Conservation (phyloP, 306 rosid genomes). For the Datisca glomerata region DNA sequence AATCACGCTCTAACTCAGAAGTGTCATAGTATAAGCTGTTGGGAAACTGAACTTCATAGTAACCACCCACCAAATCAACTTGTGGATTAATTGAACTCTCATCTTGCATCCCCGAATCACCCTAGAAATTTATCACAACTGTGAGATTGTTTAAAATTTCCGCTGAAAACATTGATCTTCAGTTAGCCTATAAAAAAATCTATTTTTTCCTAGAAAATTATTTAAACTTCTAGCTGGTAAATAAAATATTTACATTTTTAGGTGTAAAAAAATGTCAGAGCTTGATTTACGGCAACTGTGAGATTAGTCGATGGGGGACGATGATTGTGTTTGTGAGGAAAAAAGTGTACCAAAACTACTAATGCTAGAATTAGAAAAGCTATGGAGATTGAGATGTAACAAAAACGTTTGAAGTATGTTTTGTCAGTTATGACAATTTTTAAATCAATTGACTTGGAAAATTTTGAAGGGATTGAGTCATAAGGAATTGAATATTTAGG, state of each 20-base stretch:
- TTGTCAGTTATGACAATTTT: slow-evolving; percentile 41
- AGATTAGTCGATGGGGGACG: slow-evolving; percentile 32
- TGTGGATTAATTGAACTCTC: slow-evolving; percentile 23
- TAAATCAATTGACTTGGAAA: slow-evolving; percentile 40
- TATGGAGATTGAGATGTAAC: slow-evolving; percentile 20
- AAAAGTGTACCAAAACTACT: slow-evolving; percentile 25
- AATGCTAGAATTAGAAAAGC: slow-evolving; percentile 24
- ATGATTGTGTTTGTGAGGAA: slow-evolving; percentile 28
- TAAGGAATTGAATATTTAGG: slow-evolving; percentile 29
- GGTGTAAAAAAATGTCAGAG: slow-evolving; percentile 68
- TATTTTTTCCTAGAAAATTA: slow-evolving; percentile 1
- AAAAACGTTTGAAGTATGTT: slow-evolving; percentile 25
- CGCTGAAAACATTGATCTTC: no score
- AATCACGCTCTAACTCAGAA: slow-evolving; percentile 70
- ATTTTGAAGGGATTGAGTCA: slow-evolving; percentile 38
- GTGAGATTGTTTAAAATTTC: slow-evolving; percentile 42
- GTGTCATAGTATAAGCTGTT: slow-evolving; percentile 65
- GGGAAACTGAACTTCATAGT: slow-evolving; percentile 75
- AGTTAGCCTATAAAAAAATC: no score
- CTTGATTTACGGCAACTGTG: slow-evolving; percentile 51
- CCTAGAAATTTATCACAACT: slow-evolving; percentile 55
- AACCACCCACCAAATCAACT: slow-evolving; percentile 56
- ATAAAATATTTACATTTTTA: slow-evolving; percentile 40
- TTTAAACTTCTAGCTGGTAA: not conserved
- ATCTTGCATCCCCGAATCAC: slow-evolving; percentile 61